Base-by-base conservation (phyloP, 176 grass and related monocot species). In the Poa pratensis region DNA sequence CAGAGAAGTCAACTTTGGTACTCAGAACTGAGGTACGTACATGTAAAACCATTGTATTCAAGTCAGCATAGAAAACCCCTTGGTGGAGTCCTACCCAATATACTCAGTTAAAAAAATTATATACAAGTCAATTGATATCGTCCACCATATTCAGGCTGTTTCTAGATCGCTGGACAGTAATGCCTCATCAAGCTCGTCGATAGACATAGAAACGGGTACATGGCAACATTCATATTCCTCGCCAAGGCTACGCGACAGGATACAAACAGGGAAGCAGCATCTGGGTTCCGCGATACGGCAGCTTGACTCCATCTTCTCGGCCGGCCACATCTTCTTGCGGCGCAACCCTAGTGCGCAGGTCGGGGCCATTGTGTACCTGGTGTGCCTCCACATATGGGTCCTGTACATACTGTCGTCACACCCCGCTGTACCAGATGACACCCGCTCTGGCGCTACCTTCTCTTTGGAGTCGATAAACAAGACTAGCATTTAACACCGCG, bases 301-400 rank as follows among this genome's bases (percentile, higher is more conserved):
- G 70, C 89, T 98, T 12, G 96, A 98, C 88, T 90, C 90, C 12
- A 77, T 98, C 43, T 95, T 95, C 71, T 94, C 96, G 2, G 94
- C 91, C 2, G 96, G 91, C 19, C 77, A 95, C 50, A 70, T 93
- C 54, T 98, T 92, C 78, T 77, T 95, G 45, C 87, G 85, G 81
- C 89, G 93, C 30, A 94, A 96, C 51, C 86, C 72, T 0, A 98
- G 79, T 85, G 91, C 91, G 0, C 91, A 92, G 81, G 34, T 94
- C 69, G 92, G 75, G 45, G 80, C 89, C 16, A 23, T 91, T 30
- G 50, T 90, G 57, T 98, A 98, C 79, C 73, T 96, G 59, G 57
- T 90, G 37, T 88, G 75, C 69, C 91, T 98, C 27, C 96, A 98
- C 48, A 27, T 98, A 9, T 98, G 96, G 96, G 93, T 94, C 50